These are phyloP conservation scores for Sugiyamaella pinicola DNA, from an alignment of 1,139 yeast species.

Conservation along the genomic window DNA sequence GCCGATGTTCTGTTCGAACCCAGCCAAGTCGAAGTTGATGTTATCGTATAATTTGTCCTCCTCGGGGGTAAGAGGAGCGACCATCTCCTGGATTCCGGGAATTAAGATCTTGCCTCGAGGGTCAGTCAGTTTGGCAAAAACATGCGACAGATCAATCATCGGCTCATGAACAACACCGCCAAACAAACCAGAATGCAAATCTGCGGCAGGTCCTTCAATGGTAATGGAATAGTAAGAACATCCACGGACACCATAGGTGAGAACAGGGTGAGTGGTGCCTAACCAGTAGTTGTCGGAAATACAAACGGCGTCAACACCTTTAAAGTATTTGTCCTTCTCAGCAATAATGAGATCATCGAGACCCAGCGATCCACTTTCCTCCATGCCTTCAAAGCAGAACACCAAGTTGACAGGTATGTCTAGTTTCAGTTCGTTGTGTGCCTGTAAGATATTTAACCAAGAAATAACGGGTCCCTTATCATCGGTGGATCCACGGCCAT, in stretches of 20 bases:
- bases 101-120: conserved; percentile 78
- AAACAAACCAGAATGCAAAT: conserved; percentile 94
- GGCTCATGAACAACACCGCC: conserved; percentile 99
- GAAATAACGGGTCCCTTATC: conserved; percentile 98
- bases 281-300: conserved; percentile 98
- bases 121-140: conserved; percentile 70
- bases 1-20: conserved; percentile 86
- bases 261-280: conserved; percentile 93
- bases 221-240: conserved; percentile 86
- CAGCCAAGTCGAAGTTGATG: conserved; percentile 82
- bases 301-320: conserved; percentile 89
- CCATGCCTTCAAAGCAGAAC: conserved; percentile 98
- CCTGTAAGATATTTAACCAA: conserved; percentile 91
- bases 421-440: conserved; percentile 79
- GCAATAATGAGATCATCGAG: conserved; percentile 76
- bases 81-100: conserved; percentile 91
- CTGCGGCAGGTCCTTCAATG: conserved; percentile 92
- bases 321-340: conserved; percentile 80
- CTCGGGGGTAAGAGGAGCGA: conserved; percentile 80
- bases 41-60: conserved; percentile 80
- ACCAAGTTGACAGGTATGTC: conserved; percentile 93
- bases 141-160: conserved; percentile 85
- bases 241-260: conserved; percentile 97
- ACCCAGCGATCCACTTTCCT: conserved; percentile 94
- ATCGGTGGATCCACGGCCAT: conserved; percentile 95